Evolutionary conservation across 2,329 filamentous ascomycete genomes (phyloP), one percentile per base, ranked within the genome.

Genomic region (Colletotrichum echinochloae): DNA sequence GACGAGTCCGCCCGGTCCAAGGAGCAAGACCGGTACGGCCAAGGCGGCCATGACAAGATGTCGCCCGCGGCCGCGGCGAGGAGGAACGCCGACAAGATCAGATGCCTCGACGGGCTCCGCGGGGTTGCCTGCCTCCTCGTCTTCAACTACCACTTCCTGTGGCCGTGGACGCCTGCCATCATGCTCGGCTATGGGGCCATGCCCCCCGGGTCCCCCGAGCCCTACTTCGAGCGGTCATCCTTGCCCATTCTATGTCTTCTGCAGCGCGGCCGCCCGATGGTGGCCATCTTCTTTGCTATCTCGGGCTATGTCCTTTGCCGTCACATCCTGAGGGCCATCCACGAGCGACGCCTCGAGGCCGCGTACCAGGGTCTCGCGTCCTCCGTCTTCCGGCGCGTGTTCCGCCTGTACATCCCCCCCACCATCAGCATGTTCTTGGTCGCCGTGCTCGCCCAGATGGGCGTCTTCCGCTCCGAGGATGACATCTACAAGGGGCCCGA

Each of bases 281-380:
- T 83, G 6, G 79, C 81, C 62, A 81, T 83, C 48, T 83, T 83
- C 76, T 83, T 83, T 60, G 81, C 80, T 73, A 82, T 83, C 35
- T 83, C 81, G 0, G 81, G 81, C n/a, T 83, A 83, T 60, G 81
- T 83, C 33, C 76, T 83, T 41, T 81, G 78, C 28, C 77, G 81
- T 7, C 80, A 82, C 63, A 79, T 82, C 26, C 65, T 83, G 16
- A 72, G 78, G n/a, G 71, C 78, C 6, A 81, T 82, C 0, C 78
- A 81, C 46, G 77, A 81, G 64, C 78, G 77, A 2, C 77, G 79
- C 23, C 67, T 80, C 14, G 79, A 81, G 20, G 75, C 74, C 26
- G 79, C 76, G n/a, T 81, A 81, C 67, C 76, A 79, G 68, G 77
- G 75, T 26, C 79, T 83, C 41, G 78, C 79, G 0, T 82, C 80